Evolutionary conservation across 2,329 filamentous ascomycete genomes (phyloP).

Genomic region (Corniculantispora saksenae): DNA sequence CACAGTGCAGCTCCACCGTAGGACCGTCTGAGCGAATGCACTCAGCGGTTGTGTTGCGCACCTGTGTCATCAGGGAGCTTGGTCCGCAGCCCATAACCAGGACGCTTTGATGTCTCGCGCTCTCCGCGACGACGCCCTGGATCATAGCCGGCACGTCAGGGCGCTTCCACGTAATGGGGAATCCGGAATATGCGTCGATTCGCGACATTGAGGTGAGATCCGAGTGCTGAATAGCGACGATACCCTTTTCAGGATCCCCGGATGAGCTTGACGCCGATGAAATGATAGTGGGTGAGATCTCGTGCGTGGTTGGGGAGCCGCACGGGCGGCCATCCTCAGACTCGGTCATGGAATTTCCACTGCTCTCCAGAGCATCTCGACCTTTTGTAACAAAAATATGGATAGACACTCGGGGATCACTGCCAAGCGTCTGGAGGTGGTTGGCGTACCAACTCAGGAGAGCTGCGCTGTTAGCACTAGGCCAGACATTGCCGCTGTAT

Average conservation of each 20-base stretch:
- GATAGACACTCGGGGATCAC: slow-evolving; percentile 32
- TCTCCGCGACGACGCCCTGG: slow-evolving; percentile 30
- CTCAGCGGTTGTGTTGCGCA: slow-evolving; percentile 43
- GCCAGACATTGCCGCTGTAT: not conserved
- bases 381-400: slow-evolving; percentile 38
- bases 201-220: not conserved
- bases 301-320: not conserved
- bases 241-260: slow-evolving; percentile 1
- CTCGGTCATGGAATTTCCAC: not conserved
- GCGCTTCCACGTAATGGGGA: slow-evolving; percentile 33
- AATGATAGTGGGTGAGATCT: not conserved
- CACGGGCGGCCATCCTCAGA: not conserved
- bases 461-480: slow-evolving; percentile 28
- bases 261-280: slow-evolving; percentile 6
- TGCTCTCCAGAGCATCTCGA: not conserved
- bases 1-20: slow-evolving; percentile 49
- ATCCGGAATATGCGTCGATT: slow-evolving; percentile 18
- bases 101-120: slow-evolving; percentile 34
- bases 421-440: slow-evolving; percentile 35
- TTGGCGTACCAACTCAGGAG: slow-evolving; percentile 40
- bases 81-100: slow-evolving; percentile 51
- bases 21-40: slow-evolving; percentile 43
- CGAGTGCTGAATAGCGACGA: not conserved
- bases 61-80: slow-evolving; percentile 40
- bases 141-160: slow-evolving; percentile 42